Conservation (phyloP, 352 stramenopile genomes). For the Detonula confervacea region DNA sequence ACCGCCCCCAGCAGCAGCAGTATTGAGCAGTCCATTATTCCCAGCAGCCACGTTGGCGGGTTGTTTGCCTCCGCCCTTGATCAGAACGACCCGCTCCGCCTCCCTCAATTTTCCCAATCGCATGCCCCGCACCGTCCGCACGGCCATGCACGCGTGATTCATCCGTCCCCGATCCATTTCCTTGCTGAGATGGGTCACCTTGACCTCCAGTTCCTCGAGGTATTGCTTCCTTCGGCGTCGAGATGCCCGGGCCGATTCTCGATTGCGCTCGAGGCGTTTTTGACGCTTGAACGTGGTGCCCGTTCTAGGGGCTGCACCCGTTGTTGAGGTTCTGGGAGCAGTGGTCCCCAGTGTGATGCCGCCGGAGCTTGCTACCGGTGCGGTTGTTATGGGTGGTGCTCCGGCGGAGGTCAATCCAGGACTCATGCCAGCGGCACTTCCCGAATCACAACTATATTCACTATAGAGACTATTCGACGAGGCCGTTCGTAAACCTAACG, state of each 20-base stretch:
- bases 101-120: slow-evolving; percentile 36
- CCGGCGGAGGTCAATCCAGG: too few relatives aligned
- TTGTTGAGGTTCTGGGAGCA: too few relatives aligned
- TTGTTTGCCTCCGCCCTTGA: too few relatives aligned
- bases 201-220: slow-evolving; percentile 84
- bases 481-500: too few relatives aligned
- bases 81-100: neutral
- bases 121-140: slow-evolving; percentile 55
- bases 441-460: neutral
- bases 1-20: too few relatives aligned
- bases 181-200: slow-evolving; percentile 65
- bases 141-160: slow-evolving; percentile 60
- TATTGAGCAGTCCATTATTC: too few relatives aligned
- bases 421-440: neutral
- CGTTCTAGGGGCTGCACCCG: neutral
- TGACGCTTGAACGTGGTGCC: slow-evolving; percentile 55
- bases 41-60: too few relatives aligned
- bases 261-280: slow-evolving; percentile 85
- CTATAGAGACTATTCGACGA: neutral
- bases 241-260: slow-evolving; percentile 83
- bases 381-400: too few relatives aligned
- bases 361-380: too few relatives aligned
- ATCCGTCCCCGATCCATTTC: slow-evolving; percentile 82
- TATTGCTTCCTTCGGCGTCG: slow-evolving; percentile 85
- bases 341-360: too few relatives aligned